Base-by-base conservation (phyloP, 192 early-diverging fungal genomes). In the Dissophora ornata region DNA sequence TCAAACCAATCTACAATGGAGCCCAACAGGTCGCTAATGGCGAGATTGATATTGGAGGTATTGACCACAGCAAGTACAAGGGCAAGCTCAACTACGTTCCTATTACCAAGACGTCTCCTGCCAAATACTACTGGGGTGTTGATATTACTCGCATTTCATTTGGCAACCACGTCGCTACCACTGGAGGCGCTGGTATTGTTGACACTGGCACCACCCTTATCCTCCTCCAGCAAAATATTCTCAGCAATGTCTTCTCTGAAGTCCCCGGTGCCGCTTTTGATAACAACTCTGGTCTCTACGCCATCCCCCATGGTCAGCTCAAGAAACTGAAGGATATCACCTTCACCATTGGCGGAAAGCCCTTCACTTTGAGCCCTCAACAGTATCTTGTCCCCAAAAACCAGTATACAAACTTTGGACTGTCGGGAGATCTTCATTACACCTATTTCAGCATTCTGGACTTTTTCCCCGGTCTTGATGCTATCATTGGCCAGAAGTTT, bases 401-500 rank as follows among this genome's bases (percentile, higher is more conserved):
- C 55, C 41, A 51, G 41, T 48, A 58, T 5, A 46, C 33, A 16
- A 34, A 13, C 25, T 33, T 15, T 1, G 46, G 47, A n/a, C n/a
- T n/a, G n/a, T n/a, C 21, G 55, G 56, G 28, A 38, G 55, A 47
- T 36, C 34, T 21, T 13, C 38, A 34, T 49, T 77, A 77, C 48
- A 52, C 22, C 32, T 53, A 51, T 19, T 46, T 77, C 16, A 57
- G 50, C 25, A 21, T 29, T 48, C 22, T 59, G n/a, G 64, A 50
- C 11, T 25, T 18, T 24, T 16, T 16, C 18, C 3, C 38, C 2
- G 51, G 50, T 5, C 15, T 61, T 56, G 56, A 49, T 40, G 58
- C 66, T 34, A 87, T 88, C 44, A 60, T 88, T 48, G 87, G 87
- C 28, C 83, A 86, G 47, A 78, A 79, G 38, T 88, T 88, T 57